Evolutionary conservation across 2,329 filamentous ascomycete species (phyloP).

Genomic region (Dactylella cylindrospora): DNA sequence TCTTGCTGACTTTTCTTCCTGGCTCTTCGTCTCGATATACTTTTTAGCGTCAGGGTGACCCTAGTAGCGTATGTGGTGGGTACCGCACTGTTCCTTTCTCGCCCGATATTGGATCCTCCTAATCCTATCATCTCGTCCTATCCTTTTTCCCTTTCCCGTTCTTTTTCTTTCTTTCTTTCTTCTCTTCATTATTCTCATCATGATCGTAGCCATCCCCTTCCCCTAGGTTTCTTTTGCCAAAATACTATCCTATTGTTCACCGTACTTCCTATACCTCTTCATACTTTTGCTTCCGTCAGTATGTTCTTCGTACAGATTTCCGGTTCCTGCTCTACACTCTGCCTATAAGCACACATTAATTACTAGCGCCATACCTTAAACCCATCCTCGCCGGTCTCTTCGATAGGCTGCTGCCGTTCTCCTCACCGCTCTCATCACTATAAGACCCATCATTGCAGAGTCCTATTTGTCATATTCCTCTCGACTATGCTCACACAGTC

Average conservation of each 20-base stretch:
- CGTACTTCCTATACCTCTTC: background rate
- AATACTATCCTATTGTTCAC: background rate
- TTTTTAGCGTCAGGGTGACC: too few species aligned
- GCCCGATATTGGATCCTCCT: too few species aligned
- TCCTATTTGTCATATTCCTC: too few species aligned
- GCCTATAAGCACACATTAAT: background rate
- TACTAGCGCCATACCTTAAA: background rate
- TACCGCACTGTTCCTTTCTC: background rate
- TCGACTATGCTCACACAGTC: too few species aligned
- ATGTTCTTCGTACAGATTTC: too few species aligned
- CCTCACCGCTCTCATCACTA: background rate
- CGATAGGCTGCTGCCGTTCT: background rate
- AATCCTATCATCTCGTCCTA: background rate
- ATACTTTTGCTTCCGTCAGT: background rate
- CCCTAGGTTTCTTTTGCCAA: background rate
- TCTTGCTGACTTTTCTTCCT: background rate
- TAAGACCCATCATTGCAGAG: too few species aligned
- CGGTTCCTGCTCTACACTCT: too few species aligned
- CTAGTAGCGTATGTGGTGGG: background rate
- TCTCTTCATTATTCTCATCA: background rate
- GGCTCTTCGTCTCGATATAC: too few species aligned
- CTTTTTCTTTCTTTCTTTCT: background rate
- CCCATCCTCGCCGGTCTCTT: background rate
- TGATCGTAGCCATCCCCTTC: too few species aligned
- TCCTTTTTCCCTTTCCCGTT: background rate